Base-by-base conservation (phyloP, 2,329 filamentous ascomycete genomes). In the Penicillium freii region DNA sequence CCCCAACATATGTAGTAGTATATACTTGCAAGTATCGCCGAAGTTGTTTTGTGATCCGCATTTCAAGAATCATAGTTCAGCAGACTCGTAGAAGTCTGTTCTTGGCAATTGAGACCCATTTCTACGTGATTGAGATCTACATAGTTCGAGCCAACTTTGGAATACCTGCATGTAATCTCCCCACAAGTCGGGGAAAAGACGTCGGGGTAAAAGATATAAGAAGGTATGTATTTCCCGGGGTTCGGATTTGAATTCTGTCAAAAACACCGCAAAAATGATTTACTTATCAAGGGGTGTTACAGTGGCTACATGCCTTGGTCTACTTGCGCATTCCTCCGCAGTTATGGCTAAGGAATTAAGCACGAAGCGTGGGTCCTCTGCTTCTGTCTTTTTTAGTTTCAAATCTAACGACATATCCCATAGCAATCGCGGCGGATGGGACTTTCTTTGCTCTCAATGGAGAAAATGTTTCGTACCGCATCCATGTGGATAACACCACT, bases 391-490 rank as follows among this genome's bases (percentile, higher is more conserved):
- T 31, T 23, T 3, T 7, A 11, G 23, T n/a, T 33, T 17, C 17
- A 40, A 19, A 11, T 0, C 27, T 57, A 15, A 53, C 8, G 3
- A 15, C 1, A 2, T 19, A 5, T 23, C 3, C 4, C 34, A 17
- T 38, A 84, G 83, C 78, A 38, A 78, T 86, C 54, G 75, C 77
- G 23, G 81, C 81, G n/a, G 71, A 83, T 5, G 83, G 82, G 10
- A 80, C 75, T 4, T 80, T 79, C 17, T 87, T 87, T 61, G 78
- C 82, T 1, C 74, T 87, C 45, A 83, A 83, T 31, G 84, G 82
- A 27, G 73, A 81, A 45, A 76, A 77, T 60, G 76, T 85, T 31
- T 86, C 84, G 1, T 87, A 88, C 64, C 81, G 83, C 43, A 87
- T 88, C 68, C 85, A 87, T 60, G 83, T 87, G 44, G 82, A 87